A percentile compares a stretch with the other conserved stretches of the same genome.
phyloP scores from a whole-genome alignment of 805 yeast species.

The Nakazawaea anatomiae region DNA sequence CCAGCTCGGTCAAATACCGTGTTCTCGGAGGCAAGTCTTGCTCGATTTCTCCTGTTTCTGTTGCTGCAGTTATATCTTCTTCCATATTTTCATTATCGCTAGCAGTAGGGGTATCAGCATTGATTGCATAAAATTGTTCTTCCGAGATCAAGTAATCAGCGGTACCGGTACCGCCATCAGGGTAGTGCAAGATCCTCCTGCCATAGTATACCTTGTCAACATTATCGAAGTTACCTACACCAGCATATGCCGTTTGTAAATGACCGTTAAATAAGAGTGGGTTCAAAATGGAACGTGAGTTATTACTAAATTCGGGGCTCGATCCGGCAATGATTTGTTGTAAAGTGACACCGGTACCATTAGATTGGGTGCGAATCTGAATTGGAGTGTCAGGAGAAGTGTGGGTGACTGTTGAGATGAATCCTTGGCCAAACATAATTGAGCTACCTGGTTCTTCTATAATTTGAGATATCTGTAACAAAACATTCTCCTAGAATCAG shows the following conservation, averaged over 20 bases:
- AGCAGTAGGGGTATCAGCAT: slow-evolving; percentile 16
- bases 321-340: slow-evolving; percentile 15
- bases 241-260: slow-evolving; percentile 70
- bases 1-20: slow-evolving; percentile 43
- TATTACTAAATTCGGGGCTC: slow-evolving; percentile 41
- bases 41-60: too few relatives aligned
- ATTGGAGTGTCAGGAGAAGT: slow-evolving; percentile 11
- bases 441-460: too few relatives aligned
- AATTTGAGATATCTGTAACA: too few relatives aligned
- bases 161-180: slow-evolving; percentile 69
- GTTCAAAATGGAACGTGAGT: slow-evolving; percentile 47
- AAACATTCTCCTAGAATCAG: too few relatives aligned
- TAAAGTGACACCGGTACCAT: slow-evolving; percentile 11
- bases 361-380: slow-evolving; percentile 11
- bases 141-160: slow-evolving; percentile 62
- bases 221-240: slow-evolving; percentile 44
- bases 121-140: slow-evolving; percentile 17
- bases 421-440: slow-evolving; percentile 11
- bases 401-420: slow-evolving; percentile 7
- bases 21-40: slow-evolving; percentile 41
- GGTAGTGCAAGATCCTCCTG: slow-evolving; percentile 50
- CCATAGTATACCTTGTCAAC: slow-evolving; percentile 64
- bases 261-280: slow-evolving; percentile 69
- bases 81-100: slow-evolving; percentile 20
- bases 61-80: too few relatives aligned